These are phyloP conservation scores for Pholiota microspora DNA, from an alignment of 768 basidiomycete genomes.

Conservation along the genomic window DNA sequence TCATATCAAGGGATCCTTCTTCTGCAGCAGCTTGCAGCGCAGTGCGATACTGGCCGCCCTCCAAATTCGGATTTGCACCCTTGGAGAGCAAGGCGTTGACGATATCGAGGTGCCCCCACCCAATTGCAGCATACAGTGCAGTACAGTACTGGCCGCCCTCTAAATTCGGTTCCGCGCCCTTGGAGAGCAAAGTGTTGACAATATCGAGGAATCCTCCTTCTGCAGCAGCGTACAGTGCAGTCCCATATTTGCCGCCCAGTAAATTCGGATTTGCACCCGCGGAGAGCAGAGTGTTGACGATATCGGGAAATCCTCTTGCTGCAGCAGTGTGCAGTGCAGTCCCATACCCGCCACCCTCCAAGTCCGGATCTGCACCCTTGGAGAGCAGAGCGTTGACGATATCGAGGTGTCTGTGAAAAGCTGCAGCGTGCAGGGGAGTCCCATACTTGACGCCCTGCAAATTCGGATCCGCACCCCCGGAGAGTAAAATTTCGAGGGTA, in stretches of 20 bases:
- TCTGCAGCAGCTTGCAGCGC: constrained; percentile 5
- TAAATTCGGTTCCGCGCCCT: neutral
- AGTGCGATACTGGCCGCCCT: constrained; percentile 3
- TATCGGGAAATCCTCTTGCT: no score
- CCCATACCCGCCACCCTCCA: neutral
- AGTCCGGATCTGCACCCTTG: neutral
- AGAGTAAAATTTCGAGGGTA: no score
- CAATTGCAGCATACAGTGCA: neutral
- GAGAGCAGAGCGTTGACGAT: neutral
- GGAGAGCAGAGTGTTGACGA: neutral
- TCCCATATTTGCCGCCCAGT: neutral
- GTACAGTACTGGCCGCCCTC: neutral
- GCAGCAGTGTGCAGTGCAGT: neutral
- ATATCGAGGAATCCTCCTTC: neutral
- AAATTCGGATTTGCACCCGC: neutral
- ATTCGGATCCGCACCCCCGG: no score
- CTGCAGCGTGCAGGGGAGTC: neutral
- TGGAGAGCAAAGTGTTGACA: neutral
- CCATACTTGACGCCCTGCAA: neutral
- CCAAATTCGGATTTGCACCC: neutral
- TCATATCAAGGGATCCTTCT: neutral
- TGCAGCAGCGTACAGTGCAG: neutral
- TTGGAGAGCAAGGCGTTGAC: neutral
- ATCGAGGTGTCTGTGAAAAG: neutral
- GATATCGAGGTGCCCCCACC: neutral